Conservation (phyloP, 2,329 filamentous ascomycete species). For the Davidsoniella virescens region DNA sequence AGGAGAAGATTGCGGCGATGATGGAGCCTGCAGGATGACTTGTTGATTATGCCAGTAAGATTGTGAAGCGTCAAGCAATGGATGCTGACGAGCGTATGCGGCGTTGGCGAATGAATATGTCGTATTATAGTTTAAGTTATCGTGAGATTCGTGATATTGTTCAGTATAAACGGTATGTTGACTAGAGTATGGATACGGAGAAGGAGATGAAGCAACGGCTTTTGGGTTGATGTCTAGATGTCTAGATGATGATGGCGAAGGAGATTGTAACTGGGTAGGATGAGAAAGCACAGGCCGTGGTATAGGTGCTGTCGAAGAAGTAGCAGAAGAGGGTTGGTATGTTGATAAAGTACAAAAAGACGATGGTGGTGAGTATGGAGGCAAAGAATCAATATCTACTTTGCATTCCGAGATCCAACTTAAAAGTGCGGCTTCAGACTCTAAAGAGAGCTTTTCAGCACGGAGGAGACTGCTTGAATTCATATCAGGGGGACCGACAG, state of each 20-base stretch:
- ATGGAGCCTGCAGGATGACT: neutral
- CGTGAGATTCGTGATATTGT: neutral
- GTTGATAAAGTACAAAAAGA: neutral
- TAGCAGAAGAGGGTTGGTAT: neutral
- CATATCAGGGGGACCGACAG: constrained; percentile 11
- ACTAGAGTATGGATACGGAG: neutral
- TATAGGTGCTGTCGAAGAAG: neutral
- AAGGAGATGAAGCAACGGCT: neutral
- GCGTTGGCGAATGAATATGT: too few species aligned
- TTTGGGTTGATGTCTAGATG: neutral
- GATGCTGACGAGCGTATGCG: too few species aligned
- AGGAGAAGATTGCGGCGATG: neutral
- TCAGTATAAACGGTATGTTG: neutral
- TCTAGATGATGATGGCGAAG: neutral
- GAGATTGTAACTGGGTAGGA: neutral
- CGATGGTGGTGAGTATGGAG: neutral
- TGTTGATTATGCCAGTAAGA: too few species aligned
- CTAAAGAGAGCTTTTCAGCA: constrained; percentile 6
- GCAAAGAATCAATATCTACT: neutral
- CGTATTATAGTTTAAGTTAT: too few species aligned
- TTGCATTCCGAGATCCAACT: constrained; percentile 10
- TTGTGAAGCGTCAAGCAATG: too few species aligned
- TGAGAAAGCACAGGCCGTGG: neutral
- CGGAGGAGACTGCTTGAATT: constrained; percentile 6
- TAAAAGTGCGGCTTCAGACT: constrained; percentile 10